Conservation (phyloP, 805 yeast species). For the Naumovozyma castellii region DNA sequence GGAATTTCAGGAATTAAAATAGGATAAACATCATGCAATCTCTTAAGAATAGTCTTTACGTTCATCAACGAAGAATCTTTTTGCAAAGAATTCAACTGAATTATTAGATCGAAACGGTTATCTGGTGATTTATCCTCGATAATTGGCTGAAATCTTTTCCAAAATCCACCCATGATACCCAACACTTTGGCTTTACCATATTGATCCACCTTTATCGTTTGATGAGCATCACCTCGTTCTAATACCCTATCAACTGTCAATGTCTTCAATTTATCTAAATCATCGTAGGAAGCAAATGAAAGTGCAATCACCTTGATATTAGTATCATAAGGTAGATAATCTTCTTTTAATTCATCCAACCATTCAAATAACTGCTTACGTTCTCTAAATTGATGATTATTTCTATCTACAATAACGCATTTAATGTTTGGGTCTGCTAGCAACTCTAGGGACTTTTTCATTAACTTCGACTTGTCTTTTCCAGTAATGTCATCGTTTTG, state of each 20-base stretch:
- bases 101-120: slow-evolving; percentile 50
- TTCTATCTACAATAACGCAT: slow-evolving; percentile 70
- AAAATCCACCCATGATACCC: slow-evolving; percentile 65
- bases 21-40: slow-evolving; percentile 36
- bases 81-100: slow-evolving; percentile 42
- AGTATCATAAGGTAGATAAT: slow-evolving; percentile 34
- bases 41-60: slow-evolving; percentile 34
- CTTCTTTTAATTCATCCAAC: slow-evolving; percentile 35
- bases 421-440: slow-evolving; percentile 29
- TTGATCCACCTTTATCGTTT: slow-evolving; percentile 50
- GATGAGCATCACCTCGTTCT: slow-evolving; percentile 80
- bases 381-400: slow-evolving; percentile 67
- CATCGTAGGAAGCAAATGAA: slow-evolving; percentile 42
- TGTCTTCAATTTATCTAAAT: slow-evolving; percentile 35
- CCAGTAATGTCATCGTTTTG: slow-evolving; percentile 71
- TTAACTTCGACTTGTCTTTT: slow-evolving; percentile 40
- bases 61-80: slow-evolving; percentile 42
- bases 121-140: slow-evolving; percentile 46
- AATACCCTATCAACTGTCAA: slow-evolving; percentile 52
- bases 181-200: slow-evolving; percentile 42
- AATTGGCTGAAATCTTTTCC: slow-evolving; percentile 58
- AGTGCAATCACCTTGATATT: slow-evolving; percentile 55
- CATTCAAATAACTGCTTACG: slow-evolving; percentile 55
- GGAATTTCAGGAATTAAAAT: slow-evolving; percentile 36
- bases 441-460: slow-evolving; percentile 36